Percentiles rank a stretch among this genome's conserved stretches.
Evolutionary conservation across 257 asterid genomes (phyloP).

Genomic region (Cruciata laevipes): DNA sequence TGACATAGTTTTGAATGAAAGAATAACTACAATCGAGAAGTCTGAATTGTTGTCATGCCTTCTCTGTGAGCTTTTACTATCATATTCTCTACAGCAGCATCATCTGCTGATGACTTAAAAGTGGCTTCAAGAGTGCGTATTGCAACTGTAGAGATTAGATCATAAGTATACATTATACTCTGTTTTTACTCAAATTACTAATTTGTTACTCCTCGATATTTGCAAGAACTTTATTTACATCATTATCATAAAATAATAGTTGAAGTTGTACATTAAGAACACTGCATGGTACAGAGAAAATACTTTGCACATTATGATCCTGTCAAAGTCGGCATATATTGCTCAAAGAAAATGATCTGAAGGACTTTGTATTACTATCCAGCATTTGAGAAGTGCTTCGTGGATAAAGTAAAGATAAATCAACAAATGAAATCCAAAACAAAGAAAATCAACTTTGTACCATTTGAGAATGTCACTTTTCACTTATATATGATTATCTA

Average conservation of each 20-base stretch:
- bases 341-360: too few species aligned
- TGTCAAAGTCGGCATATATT: too few species aligned
- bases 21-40: background rate
- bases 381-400: constrained; percentile 98
- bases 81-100: constrained; percentile 84
- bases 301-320: too few species aligned
- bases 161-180: background rate
- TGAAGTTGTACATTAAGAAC: constrained; percentile 1
- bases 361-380: constrained; percentile 99
- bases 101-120: constrained; percentile 79
- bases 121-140: constrained; percentile 98
- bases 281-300: too few species aligned
- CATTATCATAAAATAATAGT: background rate
- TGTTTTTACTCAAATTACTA: background rate
- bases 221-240: background rate
- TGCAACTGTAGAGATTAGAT: constrained; percentile 41
- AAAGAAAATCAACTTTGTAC: too few species aligned
- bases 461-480: too few species aligned
- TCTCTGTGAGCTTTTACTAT: too few species aligned
- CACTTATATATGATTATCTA: too few species aligned
- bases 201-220: background rate
- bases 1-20: too few species aligned
- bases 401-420: constrained; percentile 17
- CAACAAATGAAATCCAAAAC: too few species aligned
- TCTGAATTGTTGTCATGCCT: constrained; percentile 36